Percentiles rank a stretch among this genome's conserved stretches.
Evolutionary conservation across 306 rosid species (phyloP).

Genomic region (Glycine tomentella): DNA sequence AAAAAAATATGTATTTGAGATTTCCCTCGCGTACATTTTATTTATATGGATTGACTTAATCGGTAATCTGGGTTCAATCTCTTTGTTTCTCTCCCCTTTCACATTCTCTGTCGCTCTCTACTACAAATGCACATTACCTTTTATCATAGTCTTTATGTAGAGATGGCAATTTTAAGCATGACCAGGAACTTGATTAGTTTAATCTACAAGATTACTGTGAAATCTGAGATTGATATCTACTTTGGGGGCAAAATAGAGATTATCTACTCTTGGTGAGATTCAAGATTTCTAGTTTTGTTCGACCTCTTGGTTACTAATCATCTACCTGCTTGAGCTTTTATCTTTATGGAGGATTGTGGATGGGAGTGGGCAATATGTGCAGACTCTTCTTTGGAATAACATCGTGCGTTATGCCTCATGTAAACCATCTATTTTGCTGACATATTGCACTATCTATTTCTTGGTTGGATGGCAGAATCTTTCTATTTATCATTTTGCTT

Average conservation of each 20-base stretch:
- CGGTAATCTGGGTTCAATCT: conserved; percentile 20
- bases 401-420: neutral
- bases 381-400: neutral
- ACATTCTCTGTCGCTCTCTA: neutral
- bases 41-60: conserved; percentile 2
- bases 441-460: neutral
- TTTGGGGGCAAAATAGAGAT: neutral
- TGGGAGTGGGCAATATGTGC: neutral
- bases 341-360: neutral
- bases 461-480: neutral
- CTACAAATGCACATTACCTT: neutral
- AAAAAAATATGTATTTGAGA: conserved; percentile 26
- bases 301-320: neutral
- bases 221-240: neutral
- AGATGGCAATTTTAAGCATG: conserved; percentile 2
- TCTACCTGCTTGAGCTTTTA: too few relatives aligned
- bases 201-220: neutral
- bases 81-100: neutral
- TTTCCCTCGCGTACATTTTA: conserved; percentile 27
- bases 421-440: neutral
- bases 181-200: neutral
- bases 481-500: neutral
- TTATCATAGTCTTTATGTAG: neutral
- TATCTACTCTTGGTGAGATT: neutral
- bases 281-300: neutral